A percentile compares a stretch with the other conserved stretches of the same genome.
Evolutionary conservation across 495 filamentous ascomycete species (phyloP).

Genomic region (Penicillium dipodomyicola): DNA sequence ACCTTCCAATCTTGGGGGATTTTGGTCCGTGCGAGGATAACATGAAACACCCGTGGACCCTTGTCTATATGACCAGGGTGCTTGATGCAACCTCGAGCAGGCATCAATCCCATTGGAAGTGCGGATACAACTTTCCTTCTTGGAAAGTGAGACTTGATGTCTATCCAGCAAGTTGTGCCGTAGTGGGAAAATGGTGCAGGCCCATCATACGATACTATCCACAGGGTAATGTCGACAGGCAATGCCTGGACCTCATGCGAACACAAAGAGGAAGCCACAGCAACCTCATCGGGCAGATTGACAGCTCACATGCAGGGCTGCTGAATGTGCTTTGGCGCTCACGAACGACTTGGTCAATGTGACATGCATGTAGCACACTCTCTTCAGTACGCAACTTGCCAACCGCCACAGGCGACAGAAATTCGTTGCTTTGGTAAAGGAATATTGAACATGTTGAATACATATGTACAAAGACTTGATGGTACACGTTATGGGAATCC

Average conservation of each 20-base stretch:
- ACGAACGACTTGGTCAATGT: background rate
- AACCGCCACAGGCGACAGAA: background rate
- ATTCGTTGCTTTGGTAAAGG: background rate
- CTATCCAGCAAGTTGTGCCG: background rate
- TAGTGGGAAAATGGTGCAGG: background rate
- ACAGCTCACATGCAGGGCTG: background rate
- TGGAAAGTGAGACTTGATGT: background rate
- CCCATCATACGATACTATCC: background rate
- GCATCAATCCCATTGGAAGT: constrained; percentile 4
- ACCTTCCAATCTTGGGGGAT: background rate
- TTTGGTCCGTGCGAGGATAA: background rate
- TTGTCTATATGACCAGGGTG: background rate
- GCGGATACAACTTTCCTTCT: constrained; percentile 2
- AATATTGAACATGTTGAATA: background rate
- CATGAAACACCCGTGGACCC: constrained; percentile 1
- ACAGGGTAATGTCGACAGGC: background rate
- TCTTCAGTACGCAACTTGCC: background rate
- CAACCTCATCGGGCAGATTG: background rate
- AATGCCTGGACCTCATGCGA: background rate
- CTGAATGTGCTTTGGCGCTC: background rate
- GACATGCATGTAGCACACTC: background rate
- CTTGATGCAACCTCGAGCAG: constrained; percentile 12
- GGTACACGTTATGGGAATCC: background rate
- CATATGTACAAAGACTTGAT: too few species aligned
- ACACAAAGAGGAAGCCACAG: background rate